Conservation (phyloP, 495 filamentous ascomycete species). For the Cercophora newfieldiana region DNA sequence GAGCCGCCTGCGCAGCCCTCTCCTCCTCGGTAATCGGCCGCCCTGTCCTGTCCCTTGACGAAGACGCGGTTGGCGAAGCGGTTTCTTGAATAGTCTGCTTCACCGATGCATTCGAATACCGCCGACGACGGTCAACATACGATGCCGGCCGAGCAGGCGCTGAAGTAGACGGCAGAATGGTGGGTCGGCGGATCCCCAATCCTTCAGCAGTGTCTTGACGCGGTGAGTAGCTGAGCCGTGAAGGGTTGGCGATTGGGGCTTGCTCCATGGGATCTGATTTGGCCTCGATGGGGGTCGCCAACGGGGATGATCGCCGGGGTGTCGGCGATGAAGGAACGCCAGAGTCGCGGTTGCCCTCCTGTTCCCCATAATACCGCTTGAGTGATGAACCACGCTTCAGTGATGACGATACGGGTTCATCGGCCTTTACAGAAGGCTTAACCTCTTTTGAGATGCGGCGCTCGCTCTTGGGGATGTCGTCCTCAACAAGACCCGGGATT, state of each 20-base stretch:
- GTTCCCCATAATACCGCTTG: conserved; percentile 30
- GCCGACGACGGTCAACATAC: conserved; percentile 37
- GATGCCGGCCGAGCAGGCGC: conserved; percentile 37
- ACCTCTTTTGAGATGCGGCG: conserved; percentile 31
- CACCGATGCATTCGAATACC: conserved; percentile 39
- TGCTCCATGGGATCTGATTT: conserved; percentile 34
- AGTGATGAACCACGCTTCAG: conserved; percentile 26
- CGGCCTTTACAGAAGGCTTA: conserved; percentile 27
- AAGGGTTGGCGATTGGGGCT: conserved; percentile 13
- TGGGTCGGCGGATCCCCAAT: conserved; percentile 46
- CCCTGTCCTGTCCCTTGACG: conserved; percentile 29
- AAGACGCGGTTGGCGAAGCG: conserved; percentile 19
- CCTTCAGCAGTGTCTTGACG: conserved; percentile 43
- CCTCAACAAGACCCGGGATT: conserved; percentile 80
- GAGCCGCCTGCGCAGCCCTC: conserved; percentile 77
- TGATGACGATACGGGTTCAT: conserved; percentile 26
- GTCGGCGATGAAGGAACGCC: conserved; percentile 37
- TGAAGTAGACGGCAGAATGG: conserved; percentile 40
- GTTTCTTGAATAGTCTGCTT: conserved; percentile 27
- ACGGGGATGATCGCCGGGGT: conserved; percentile 39
- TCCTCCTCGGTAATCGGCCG: conserved; percentile 59
- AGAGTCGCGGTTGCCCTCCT: conserved; percentile 32
- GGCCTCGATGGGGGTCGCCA: conserved; percentile 40
- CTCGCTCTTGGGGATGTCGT: conserved; percentile 60
- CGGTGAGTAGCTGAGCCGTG: conserved; percentile 35